A percentile compares a stretch with the other conserved stretches of the same genome.
These are phyloP conservation scores for Penicillium sp. DNA, from an alignment of 2,329 filamentous ascomycete genomes.

Conservation along the genomic window DNA sequence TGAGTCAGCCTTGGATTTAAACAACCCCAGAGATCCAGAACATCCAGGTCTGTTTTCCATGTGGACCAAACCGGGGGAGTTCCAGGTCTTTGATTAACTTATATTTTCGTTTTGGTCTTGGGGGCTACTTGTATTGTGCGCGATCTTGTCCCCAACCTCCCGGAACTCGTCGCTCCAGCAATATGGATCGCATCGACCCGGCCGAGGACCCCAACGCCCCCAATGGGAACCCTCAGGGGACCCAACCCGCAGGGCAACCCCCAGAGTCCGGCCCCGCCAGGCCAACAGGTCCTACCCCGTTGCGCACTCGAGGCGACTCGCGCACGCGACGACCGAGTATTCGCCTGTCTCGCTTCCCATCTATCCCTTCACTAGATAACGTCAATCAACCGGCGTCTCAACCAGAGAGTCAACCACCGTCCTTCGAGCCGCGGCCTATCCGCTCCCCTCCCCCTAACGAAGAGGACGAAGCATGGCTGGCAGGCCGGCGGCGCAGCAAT, in stretches of 20 bases:
- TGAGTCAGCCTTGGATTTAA: conserved; percentile 15
- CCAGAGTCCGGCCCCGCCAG: conserved; percentile 8
- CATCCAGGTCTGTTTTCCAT: not conserved
- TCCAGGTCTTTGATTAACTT: not conserved
- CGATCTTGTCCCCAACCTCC: not conserved
- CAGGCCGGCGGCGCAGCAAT: conserved; percentile 39
- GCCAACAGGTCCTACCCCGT: conserved; percentile 11
- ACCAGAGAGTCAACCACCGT: conserved; percentile 9
- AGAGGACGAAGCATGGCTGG: conserved; percentile 29
- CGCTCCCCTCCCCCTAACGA: conserved; percentile 17
- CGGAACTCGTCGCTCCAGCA: not conserved
- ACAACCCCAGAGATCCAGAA: not conserved
- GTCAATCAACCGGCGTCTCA: conserved; percentile 9
- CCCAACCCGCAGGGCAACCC: conserved; percentile 5
- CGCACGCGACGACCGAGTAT: conserved; percentile 33
- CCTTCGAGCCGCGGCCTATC: conserved; percentile 16
- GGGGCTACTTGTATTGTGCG: not conserved
- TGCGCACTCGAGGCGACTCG: conserved; percentile 24
- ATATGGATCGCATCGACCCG: conserved; percentile 42
- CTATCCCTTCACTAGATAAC: conserved; percentile 17
- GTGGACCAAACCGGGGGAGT: not conserved
- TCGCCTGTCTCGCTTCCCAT: conserved; percentile 25
- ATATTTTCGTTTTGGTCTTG: not conserved
- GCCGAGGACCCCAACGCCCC: conserved; percentile 19
- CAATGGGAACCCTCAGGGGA: conserved; percentile 9